Evolutionary conservation across 768 basidiomycete genomes (phyloP).

Genomic region (Pulveroboletus sp.): DNA sequence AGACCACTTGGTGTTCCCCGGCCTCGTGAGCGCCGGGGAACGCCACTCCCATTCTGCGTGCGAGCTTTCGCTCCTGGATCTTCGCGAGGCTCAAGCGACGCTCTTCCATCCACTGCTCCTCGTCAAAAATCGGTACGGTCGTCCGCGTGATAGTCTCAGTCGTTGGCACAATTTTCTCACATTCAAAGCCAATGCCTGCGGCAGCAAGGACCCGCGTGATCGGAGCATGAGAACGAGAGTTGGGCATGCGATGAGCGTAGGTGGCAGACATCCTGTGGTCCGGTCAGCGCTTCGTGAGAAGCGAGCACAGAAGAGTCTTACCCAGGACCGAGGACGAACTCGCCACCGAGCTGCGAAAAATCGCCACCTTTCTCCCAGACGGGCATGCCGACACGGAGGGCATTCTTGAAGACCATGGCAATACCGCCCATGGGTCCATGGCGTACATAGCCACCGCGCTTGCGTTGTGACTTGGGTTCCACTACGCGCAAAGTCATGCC

Average conservation of each 20-base stretch:
- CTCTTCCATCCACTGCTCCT: slow-evolving; percentile 35
- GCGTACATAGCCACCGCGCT: slow-evolving; percentile 57
- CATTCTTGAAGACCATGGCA: slow-evolving; percentile 68
- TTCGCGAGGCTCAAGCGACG: slow-evolving; percentile 29
- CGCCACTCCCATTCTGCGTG: slow-evolving; percentile 28
- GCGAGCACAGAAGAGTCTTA: slow-evolving; percentile 36
- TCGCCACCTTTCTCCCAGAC: slow-evolving; percentile 80
- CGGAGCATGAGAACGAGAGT: slow-evolving; percentile 66
- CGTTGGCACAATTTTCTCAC: slow-evolving; percentile 16
- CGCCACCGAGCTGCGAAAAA: slow-evolving; percentile 78
- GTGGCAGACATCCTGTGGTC: slow-evolving; percentile 51
- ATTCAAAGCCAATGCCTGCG: slow-evolving; percentile 42
- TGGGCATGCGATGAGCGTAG: slow-evolving; percentile 85
- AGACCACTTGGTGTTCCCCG: slow-evolving; percentile 11
- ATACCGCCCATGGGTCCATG: slow-evolving; percentile 64
- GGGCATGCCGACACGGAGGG: slow-evolving; percentile 72
- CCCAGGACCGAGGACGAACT: slow-evolving; percentile 74
- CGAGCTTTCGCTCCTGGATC: slow-evolving; percentile 31
- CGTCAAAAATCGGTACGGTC: slow-evolving; percentile 15
- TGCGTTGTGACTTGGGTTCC: slow-evolving; percentile 39
- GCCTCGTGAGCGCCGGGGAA: slow-evolving; percentile 11
- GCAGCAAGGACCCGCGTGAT: slow-evolving; percentile 63
- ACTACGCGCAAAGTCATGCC: slow-evolving; percentile 62
- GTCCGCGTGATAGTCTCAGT: slow-evolving; percentile 3
- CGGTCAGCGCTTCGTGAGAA: not conserved